Evolutionary conservation across 129 eudicot genomes (phyloP).

Genomic region (Ambrosia trifida): DNA sequence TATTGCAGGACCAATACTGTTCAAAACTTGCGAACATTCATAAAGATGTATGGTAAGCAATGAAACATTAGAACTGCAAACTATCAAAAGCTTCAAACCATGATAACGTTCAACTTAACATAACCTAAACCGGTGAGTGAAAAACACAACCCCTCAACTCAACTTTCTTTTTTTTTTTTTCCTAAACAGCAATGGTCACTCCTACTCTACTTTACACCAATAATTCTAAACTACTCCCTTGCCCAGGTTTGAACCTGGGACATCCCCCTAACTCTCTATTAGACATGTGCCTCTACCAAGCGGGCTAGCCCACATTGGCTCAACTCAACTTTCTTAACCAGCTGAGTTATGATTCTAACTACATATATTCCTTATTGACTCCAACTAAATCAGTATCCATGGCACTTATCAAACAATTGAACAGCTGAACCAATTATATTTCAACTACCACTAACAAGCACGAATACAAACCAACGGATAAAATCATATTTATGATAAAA

Average conservation of each 20-base stretch:
- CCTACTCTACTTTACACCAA: too few relatives aligned
- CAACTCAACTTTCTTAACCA: slow-evolving; percentile 1
- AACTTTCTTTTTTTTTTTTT: not conserved
- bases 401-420: slow-evolving; percentile 6
- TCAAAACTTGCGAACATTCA: slow-evolving; percentile 11
- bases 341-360: not conserved
- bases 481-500: not conserved
- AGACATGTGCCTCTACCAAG: too few relatives aligned
- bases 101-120: slow-evolving; percentile 18
- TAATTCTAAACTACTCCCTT: too few relatives aligned
- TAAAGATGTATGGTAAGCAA: slow-evolving; percentile 11
- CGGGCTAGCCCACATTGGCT: not conserved
- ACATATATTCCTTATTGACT: not conserved
- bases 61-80: slow-evolving; percentile 3
- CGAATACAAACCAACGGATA: too few relatives aligned
- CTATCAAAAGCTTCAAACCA: not conserved
- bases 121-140: slow-evolving; percentile 1
- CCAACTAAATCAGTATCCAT: not conserved
- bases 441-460: slow-evolving; percentile 23
- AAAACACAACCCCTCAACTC: not conserved
- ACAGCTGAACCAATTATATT: not conserved
- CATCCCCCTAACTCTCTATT: too few relatives aligned
- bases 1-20: not conserved
- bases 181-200: too few relatives aligned
- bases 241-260: too few relatives aligned